Evolutionary conservation across 257 asterid species (phyloP), one percentile per base, ranked within the genome.

Genomic region (Solanum chmielewskii): DNA sequence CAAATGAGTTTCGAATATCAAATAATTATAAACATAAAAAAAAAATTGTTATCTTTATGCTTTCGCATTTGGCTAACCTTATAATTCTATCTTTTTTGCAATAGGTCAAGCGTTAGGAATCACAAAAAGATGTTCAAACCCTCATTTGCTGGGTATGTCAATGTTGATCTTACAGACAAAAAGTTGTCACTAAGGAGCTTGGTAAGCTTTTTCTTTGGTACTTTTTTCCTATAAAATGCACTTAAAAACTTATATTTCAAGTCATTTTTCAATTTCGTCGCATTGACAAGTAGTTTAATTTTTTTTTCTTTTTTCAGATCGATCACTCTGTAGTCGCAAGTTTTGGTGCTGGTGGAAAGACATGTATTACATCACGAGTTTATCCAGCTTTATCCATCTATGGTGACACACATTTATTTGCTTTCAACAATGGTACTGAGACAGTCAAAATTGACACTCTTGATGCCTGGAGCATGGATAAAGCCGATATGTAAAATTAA

Each of bases 401-500:
- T 14, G n/a, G 18, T 10, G 20, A 77, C 9, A 56, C 83, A 25
- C 62, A 77, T 77, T 44, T 77, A 5, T 77, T 42, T 77, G 62
- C 39, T 66, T 85, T 85, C 87, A 85, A 85, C 6, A 85, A 69
- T 85, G 87, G 87, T 52, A 69, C 81, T 27, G 66, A 85, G 23
- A 20, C 83, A 0, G 9, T 85, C 21, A 56, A 35, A 85, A 69
- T 85, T 69, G 87, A 69, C 7, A 69, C 75, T 44, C 64, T 85
- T 33, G 44, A 85, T 11, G 87, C 87, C 2, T 85, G 87, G 87
- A 85, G 87, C 87, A 85, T 85, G 83, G 11, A 29, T 29, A 85
- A 69, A 11, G 4, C 83, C 0, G 52, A 44, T n/a, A 77, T 21
- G 47, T 44, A 18, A 75, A 23, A 18, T 11, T 12, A n/a, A 41